Evolutionary conservation across 768 basidiomycete genomes (phyloP), one percentile per base, ranked within the genome.

Genomic region (Leucocoprinus leucothites): DNA sequence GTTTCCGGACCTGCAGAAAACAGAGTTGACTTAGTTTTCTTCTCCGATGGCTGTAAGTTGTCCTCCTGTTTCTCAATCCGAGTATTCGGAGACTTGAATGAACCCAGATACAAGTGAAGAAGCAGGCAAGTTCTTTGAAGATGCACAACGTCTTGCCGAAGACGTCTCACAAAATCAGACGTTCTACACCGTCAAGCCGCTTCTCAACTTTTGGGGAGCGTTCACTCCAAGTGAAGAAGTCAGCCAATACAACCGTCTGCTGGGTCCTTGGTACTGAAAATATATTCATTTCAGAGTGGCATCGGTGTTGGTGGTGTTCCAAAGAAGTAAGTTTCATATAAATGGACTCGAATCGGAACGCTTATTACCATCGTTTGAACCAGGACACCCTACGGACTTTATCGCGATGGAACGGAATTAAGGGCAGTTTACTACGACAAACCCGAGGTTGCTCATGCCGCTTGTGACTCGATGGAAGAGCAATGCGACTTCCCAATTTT

Each of bases 141-240:
- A 91, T 60, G 86, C 87, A 2, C 66, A 67, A 48, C 77, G 85
- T 25, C 80, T 91, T 9, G 89, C 86, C 0, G 64, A 77, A 43
- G 89, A 89, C 63, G 74, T 91, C 31, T 84, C 89, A 1, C 69
- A 76, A 25, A 89, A 89, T 62, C 85, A 88, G 59, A 90, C 89
- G 0, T 91, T 90, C 66, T 77, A 85, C 58, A 84, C 87, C 0
- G 88, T 92, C 18, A 81, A 80, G 60, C 87, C 88, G 2, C 70
- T 91, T 44, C 69, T 91, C 59, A 91, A 91, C 64, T 89, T 91
- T 60, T 92, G 87, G 87, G 89, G 85, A 4, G 86, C 86, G 0
- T 91, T 89, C 60, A 74, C 85, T 18, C 83, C 89, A 0, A 91
- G 89, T 65, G 77, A 77, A 57, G 86, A 90, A 76, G 90, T 86